These are phyloP conservation scores for Thraustochytrium sp. DNA, from an alignment of 352 stramenopile genomes.

Conservation along the genomic window DNA sequence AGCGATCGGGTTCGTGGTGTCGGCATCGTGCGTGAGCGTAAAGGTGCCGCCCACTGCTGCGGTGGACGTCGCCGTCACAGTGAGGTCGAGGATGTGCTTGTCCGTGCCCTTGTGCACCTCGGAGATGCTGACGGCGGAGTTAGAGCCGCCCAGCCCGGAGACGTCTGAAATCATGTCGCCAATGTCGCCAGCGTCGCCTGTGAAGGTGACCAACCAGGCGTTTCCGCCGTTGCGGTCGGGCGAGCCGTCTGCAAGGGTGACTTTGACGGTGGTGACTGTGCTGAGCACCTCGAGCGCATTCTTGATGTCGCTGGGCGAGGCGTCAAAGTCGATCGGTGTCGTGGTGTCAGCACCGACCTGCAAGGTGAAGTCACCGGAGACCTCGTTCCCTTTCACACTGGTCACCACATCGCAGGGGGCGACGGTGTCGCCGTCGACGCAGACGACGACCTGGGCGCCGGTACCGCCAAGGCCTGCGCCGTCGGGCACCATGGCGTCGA, in stretches of 20 bases:
- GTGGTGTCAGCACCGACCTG: background rate
- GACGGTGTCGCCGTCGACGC: slow-evolving; percentile 79
- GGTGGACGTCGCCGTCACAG: slow-evolving; percentile 45
- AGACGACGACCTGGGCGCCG: slow-evolving; percentile 51
- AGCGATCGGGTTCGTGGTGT: slow-evolving; percentile 69
- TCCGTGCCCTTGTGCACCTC: slow-evolving; percentile 61
- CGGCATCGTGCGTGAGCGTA: slow-evolving; percentile 55
- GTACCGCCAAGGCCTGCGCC: background rate
- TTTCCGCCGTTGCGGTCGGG: slow-evolving; percentile 41
- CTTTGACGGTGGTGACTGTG: slow-evolving; percentile 76
- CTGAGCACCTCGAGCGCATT: slow-evolving; percentile 73
- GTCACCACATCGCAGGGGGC: slow-evolving; percentile 73
- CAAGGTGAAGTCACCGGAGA: slow-evolving; percentile 52
- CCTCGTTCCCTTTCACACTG: background rate
- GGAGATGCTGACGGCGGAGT: slow-evolving; percentile 39
- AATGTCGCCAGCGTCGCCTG: background rate
- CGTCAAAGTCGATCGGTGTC: slow-evolving; percentile 69
- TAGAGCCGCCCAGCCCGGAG: background rate
- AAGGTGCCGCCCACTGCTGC: slow-evolving; percentile 55
- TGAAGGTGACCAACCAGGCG: slow-evolving; percentile 27
- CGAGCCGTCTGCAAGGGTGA: slow-evolving; percentile 50
- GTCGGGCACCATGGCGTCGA: background rate
- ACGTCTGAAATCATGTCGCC: background rate
- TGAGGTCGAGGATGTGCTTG: slow-evolving; percentile 62
- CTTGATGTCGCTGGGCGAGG: slow-evolving; percentile 70